Evolutionary conservation across 257 asterid species (phyloP), one percentile per base, ranked within the genome.

Genomic region (Solanum pinnatisectum): DNA sequence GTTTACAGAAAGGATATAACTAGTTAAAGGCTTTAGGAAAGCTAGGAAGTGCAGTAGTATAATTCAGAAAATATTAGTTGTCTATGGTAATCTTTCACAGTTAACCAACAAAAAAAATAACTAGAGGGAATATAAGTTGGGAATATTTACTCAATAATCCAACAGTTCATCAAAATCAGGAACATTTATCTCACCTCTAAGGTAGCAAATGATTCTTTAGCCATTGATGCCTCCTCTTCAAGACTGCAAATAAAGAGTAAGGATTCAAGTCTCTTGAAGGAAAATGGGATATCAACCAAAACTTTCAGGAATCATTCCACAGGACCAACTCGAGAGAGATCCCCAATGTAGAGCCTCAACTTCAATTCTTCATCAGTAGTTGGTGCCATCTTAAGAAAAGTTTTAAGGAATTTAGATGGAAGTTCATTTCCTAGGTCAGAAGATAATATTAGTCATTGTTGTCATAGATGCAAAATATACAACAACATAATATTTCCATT

Each of bases 261-360:
- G 0, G 93, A 92, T 60, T 96, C 98, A 10, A 96, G 87, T 90
- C 98, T 94, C 93, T 93, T 96, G 87, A 95, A 95, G 49, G 98
- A 98, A 87, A 90, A 94, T 30, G 98, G 99, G 87, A 94, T 92
- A 87, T 93, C 94, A 84, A 94, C 95, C 94, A 97, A 90, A 60
- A 92, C 92, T 92, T 96, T 96, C 81, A 97, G 93, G 91, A 97
- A 97, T 30, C 98, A 95, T 87, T 97, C 98, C 2, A 98, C 98
- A 11, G 92, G 91, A 33, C 96, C 95, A 85, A 97, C 93, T 70
- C 91, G 95, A 90, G 98, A 93, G 91, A 94, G 92, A n/a, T 95
- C 97, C 68, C 98, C 98, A 13, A 70, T 87, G 46, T 92, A 97
- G 86, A 92, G 90, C 90, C 98, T 95, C 90, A 97, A 92, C 92